Evolutionary conservation across 116 monocot species (phyloP).

Genomic region (Dioscorea cayenensis): DNA sequence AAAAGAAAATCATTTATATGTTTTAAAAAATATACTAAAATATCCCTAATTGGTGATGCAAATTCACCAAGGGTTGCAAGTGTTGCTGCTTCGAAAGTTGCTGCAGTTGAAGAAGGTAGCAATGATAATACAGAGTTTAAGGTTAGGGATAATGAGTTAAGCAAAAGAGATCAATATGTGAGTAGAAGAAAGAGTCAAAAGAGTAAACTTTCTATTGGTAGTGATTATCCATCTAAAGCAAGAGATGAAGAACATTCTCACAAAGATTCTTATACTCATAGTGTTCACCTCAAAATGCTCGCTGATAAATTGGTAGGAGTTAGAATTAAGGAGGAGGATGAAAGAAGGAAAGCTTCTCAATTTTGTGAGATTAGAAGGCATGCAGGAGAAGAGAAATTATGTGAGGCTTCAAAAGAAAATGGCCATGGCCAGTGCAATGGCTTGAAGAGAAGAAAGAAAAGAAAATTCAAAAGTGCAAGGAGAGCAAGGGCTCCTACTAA

Average conservation of each 20-base stretch:
- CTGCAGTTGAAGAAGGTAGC: conserved; percentile 8
- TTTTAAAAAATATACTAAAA: too few species aligned
- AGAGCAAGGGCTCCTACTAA: conserved; percentile 20
- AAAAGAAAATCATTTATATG: too few species aligned
- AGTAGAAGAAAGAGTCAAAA: conserved; percentile 19
- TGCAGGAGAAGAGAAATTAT: conserved; percentile 7
- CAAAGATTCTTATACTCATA: neutral
- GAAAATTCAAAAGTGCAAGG: conserved; percentile 29
- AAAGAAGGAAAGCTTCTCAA: conserved; percentile 16
- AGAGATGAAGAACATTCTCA: conserved; percentile 5
- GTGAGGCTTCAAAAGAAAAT: conserved; percentile 23
- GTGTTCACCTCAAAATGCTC: conserved; percentile 19
- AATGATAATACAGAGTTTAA: conserved; percentile 3
- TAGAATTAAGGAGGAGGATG: conserved; percentile 21
- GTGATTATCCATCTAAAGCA: neutral
- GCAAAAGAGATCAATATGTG: conserved; percentile 18
- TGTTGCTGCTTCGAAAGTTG: conserved; percentile 24
- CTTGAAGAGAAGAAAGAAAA: conserved; percentile 37
- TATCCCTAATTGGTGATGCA: conserved; percentile 36
- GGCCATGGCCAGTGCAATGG: conserved; percentile 16
- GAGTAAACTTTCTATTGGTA: conserved; percentile 2
- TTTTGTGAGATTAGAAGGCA: conserved; percentile 1
- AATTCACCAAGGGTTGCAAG: conserved; percentile 23
- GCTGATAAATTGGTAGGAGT: conserved; percentile 30
- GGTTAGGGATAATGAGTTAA: conserved; percentile 3